Percentiles rank a stretch among this genome's conserved stretches.
These are phyloP conservation scores for Didymella keratinophila DNA, from an alignment of 2,329 filamentous ascomycete genomes.

Conservation along the genomic window DNA sequence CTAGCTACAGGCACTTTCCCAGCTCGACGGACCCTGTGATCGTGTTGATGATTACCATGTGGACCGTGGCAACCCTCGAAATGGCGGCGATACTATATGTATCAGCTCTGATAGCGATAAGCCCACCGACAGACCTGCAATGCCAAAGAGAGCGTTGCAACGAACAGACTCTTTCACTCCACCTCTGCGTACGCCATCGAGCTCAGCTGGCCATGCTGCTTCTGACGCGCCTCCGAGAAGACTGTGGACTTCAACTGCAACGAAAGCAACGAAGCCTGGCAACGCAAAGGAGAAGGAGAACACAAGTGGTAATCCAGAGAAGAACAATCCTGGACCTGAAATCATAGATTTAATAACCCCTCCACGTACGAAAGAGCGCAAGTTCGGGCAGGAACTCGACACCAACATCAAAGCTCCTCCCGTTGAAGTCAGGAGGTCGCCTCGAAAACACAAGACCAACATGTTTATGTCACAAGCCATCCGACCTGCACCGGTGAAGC, in stretches of 20 bases:
- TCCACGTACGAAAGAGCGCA: background rate
- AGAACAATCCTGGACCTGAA: background rate
- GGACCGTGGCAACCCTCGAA: background rate
- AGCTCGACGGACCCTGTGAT: slow-evolving; percentile 7
- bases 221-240: too few species aligned
- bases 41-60: background rate
- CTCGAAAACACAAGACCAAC: background rate
- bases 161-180: background rate
- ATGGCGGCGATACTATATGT: background rate
- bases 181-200: background rate
- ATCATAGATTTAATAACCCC: slow-evolving; percentile 1
- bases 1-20: background rate
- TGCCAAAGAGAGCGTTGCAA: too few species aligned
- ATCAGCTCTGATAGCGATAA: background rate
- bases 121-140: background rate
- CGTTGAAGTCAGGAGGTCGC: background rate
- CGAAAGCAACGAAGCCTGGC: background rate
- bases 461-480: background rate
- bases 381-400: slow-evolving; percentile 11
- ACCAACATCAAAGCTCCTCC: background rate
- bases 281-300: background rate
- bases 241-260: background rate
- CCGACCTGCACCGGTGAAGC: background rate
- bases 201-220: background rate
- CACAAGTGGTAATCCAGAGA: background rate